Conservation (phyloP, 805 yeast species). For the Sugiyamaella lignohabitans region DNA sequence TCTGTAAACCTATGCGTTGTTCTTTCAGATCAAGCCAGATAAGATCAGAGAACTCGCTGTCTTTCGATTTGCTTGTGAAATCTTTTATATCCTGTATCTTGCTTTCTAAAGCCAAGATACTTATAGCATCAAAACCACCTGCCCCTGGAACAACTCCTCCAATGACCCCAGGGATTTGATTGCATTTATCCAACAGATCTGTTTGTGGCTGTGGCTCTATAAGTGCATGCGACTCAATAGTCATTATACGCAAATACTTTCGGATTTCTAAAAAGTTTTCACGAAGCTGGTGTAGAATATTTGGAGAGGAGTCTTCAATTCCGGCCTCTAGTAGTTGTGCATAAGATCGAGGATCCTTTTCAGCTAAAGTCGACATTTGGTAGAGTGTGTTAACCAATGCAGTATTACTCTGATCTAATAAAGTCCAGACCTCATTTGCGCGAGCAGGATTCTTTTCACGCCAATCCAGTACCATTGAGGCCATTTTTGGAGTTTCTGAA, state of each 20-base stretch:
- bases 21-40: conserved; percentile 19
- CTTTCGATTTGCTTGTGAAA: neutral
- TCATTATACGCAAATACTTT: conserved; percentile 49
- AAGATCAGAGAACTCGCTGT: neutral
- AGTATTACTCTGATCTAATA: conserved; percentile 54
- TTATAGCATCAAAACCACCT: conserved; percentile 93
- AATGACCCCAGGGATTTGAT: conserved; percentile 58
- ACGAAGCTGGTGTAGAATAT: neutral
- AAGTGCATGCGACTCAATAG: conserved; percentile 67
- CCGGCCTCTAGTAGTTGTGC: conserved; percentile 12
- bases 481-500: conserved; percentile 89
- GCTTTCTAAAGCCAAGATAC: conserved; percentile 54
- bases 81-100: conserved; percentile 34
- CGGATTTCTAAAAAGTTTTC: conserved; percentile 40
- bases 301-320: neutral
- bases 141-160: conserved; percentile 99
- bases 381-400: conserved; percentile 45
- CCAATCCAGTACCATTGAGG: conserved; percentile 72
- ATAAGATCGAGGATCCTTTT: conserved; percentile 35
- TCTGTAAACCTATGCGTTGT: conserved; percentile 11
- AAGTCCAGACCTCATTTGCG: conserved; percentile 46
- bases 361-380: conserved; percentile 34
- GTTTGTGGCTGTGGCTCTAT: conserved; percentile 84
- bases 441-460: conserved; percentile 43
- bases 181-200: conserved; percentile 51